Percentiles rank a stretch among this genome's conserved stretches.
Evolutionary conservation across 1,139 yeast genomes (phyloP).

Genomic region (Kluyveromyces sp.): DNA sequence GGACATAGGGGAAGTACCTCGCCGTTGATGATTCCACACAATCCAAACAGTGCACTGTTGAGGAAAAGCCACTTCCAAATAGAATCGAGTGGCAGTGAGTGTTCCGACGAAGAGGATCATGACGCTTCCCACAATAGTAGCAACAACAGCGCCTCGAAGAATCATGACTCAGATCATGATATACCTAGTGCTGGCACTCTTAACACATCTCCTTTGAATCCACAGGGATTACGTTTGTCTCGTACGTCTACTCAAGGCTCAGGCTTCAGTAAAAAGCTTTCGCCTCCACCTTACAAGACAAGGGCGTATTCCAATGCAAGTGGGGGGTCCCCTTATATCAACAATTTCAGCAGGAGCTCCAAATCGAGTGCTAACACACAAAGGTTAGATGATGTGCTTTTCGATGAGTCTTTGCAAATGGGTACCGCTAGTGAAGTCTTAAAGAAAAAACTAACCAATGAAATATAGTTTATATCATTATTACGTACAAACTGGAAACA

Average conservation of each 20-base stretch:
- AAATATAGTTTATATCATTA: constrained; percentile 7
- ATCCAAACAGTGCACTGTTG: constrained; percentile 5
- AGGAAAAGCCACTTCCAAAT: constrained; percentile 16
- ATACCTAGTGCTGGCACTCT: constrained; percentile 9
- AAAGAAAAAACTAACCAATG: constrained; percentile 14
- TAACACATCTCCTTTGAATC: constrained; percentile 11
- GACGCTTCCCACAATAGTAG: constrained; percentile 5
- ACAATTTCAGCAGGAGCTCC: constrained; percentile 10
- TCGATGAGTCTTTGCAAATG: constrained; percentile 18
- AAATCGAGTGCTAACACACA: constrained; percentile 12
- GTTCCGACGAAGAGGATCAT: constrained; percentile 13
- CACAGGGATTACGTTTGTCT: constrained; percentile 17
- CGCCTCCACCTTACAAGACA: constrained; percentile 14
- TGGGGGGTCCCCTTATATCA: constrained; percentile 8
- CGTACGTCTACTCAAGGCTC: constrained; percentile 17
- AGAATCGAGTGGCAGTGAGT: constrained; percentile 25
- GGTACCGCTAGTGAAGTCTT: constrained; percentile 23
- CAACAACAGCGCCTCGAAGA: not conserved
- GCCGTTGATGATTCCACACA: constrained; percentile 4
- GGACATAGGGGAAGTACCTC: constrained; percentile 4
- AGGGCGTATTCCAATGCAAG: constrained; percentile 18
- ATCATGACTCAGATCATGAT: constrained; percentile 7
- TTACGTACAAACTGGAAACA: not conserved
- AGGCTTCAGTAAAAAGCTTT: constrained; percentile 11
- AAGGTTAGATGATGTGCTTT: constrained; percentile 16